A percentile compares a stretch with the other conserved stretches of the same genome.
Conservation (phyloP, 768 basidiomycete species). For the Macrolepiota fuliginosa region DNA sequence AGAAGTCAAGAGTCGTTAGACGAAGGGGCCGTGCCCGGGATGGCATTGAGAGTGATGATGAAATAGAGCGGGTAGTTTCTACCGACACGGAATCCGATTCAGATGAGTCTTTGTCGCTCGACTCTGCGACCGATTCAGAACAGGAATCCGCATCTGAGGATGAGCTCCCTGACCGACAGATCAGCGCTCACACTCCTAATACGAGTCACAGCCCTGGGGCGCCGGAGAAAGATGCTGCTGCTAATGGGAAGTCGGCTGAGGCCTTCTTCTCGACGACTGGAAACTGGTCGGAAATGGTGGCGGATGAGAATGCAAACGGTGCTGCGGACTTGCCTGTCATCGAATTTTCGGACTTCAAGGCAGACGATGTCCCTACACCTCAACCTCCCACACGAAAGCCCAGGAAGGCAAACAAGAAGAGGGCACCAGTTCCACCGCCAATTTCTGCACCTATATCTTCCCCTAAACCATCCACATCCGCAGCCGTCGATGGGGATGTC, state of each 20-base stretch:
- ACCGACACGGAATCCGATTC: slow-evolving; percentile 66
- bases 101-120: slow-evolving; percentile 51
- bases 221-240: slow-evolving; percentile 25
- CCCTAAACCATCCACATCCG: neutral
- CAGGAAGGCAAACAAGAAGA: slow-evolving; percentile 34
- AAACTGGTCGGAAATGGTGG: slow-evolving; percentile 86
- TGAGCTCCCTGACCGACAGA: slow-evolving; percentile 45
- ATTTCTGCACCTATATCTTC: slow-evolving; percentile 3
- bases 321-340: slow-evolving; percentile 73
- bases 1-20: slow-evolving; percentile 48
- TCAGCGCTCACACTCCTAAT: slow-evolving; percentile 62
- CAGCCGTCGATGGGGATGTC: slow-evolving; percentile 10
- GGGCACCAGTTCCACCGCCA: neutral
- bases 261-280: slow-evolving; percentile 52
- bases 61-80: slow-evolving; percentile 67
- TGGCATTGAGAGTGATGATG: slow-evolving; percentile 71
- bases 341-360: slow-evolving; percentile 69
- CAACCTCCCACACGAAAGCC: slow-evolving; percentile 36
- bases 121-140: slow-evolving; percentile 61
- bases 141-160: slow-evolving; percentile 70
- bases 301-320: slow-evolving; percentile 64
- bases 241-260: slow-evolving; percentile 34
- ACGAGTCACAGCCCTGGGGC: slow-evolving; percentile 61
- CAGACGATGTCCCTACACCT: slow-evolving; percentile 28
- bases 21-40: slow-evolving; percentile 63